A percentile compares a stretch with the other conserved stretches of the same genome.
These are phyloP conservation scores for Pseudogymnoascus sp. DNA, from an alignment of 2,329 filamentous ascomycete species.

Conservation along the genomic window DNA sequence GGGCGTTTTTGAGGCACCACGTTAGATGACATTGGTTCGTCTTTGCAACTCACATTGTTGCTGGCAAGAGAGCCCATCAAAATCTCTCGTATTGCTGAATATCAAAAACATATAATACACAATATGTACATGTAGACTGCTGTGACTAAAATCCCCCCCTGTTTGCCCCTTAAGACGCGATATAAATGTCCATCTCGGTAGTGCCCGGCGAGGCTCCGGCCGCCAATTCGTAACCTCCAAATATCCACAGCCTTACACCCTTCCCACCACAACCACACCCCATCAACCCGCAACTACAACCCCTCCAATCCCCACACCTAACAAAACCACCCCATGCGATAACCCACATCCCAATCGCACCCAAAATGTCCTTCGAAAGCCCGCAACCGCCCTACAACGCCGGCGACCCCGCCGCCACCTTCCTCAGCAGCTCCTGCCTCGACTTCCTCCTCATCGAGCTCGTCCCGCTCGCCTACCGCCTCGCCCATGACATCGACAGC, in stretches of 20 bases:
- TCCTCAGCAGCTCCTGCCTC: slow-evolving; percentile 77
- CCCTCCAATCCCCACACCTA: background rate
- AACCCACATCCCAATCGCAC: background rate
- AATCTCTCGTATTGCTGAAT: background rate
- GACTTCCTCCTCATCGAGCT: slow-evolving; percentile 95
- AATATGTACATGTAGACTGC: background rate
- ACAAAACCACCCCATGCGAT: background rate
- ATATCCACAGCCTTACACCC: slow-evolving; percentile 4
- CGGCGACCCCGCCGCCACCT: slow-evolving; percentile 65
- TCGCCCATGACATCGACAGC: slow-evolving; percentile 55
- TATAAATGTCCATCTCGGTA: background rate
- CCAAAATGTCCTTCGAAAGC: slow-evolving; percentile 64
- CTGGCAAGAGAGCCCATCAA: background rate
- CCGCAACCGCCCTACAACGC: slow-evolving; percentile 62
- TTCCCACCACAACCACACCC: background rate
- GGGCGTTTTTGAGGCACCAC: background rate
- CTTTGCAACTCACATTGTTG: background rate
- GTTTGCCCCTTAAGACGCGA: background rate
- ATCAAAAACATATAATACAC: background rate
- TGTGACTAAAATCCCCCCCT: background rate
- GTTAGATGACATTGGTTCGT: background rate
- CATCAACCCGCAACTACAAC: background rate
- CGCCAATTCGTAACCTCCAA: background rate
- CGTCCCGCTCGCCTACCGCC: slow-evolving; percentile 84
- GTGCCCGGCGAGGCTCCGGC: background rate